phyloP scores from a whole-genome alignment of 1,284 basidiomycete genomes.

The Marasmius fiardii region DNA sequence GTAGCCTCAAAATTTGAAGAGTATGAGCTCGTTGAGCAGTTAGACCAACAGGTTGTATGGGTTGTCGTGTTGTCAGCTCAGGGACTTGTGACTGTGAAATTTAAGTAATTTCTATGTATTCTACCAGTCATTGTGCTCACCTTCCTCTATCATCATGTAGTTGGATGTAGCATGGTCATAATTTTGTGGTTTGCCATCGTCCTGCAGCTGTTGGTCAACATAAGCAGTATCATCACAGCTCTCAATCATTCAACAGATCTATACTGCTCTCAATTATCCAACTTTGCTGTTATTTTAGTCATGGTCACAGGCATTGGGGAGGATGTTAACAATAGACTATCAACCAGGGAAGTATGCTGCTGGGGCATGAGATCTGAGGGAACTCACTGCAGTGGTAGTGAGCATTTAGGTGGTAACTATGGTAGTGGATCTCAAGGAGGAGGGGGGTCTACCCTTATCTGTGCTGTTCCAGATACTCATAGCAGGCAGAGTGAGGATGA shows the following conservation, averaged over 20 bases:
- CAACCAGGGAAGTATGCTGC: no score
- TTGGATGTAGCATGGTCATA: constrained; percentile 28
- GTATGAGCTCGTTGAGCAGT: not conserved
- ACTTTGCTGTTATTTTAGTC: constrained; percentile 29
- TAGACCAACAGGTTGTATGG: constrained; percentile 23
- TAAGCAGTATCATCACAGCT: constrained; percentile 23
- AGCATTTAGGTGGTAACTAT: constrained; percentile 61
- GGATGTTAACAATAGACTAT: constrained; percentile 32
- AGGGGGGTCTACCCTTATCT: constrained; percentile 77
- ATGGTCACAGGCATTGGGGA: constrained; percentile 36
- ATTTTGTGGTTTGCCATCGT: constrained; percentile 38
- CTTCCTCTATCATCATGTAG: constrained; percentile 18
- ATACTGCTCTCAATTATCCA: constrained; percentile 25
- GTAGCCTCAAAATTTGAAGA: not conserved
- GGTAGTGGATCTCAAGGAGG: constrained; percentile 71
- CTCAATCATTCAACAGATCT: constrained; percentile 17
- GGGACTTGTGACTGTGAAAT: constrained; percentile 11
- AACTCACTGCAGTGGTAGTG: no score
- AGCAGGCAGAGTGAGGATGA: constrained; percentile 50
- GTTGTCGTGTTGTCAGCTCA: constrained; percentile 26
- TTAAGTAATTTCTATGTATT: not conserved
- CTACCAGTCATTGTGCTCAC: not conserved
- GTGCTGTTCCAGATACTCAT: constrained; percentile 73
- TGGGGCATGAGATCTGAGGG: no score
- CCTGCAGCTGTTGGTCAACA: constrained; percentile 28